Percentiles rank a stretch among this genome's conserved stretches.
Conservation (phyloP, 129 eudicot genomes). For the Cynara cardunculus region DNA sequence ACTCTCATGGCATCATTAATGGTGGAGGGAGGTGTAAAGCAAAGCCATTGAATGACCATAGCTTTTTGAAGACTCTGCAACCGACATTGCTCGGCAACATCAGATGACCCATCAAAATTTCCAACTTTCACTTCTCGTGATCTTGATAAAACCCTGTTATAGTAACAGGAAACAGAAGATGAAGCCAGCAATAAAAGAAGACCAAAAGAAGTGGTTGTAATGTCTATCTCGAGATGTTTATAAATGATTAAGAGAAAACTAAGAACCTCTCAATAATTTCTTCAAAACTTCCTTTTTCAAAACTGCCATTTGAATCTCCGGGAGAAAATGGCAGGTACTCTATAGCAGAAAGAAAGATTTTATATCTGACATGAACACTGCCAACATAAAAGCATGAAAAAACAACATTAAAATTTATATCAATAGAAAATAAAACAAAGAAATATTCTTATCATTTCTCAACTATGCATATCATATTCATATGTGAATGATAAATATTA, state of each 20-base stretch:
- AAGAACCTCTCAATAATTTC: conserved; percentile 89
- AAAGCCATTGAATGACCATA: conserved; percentile 94
- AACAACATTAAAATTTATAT: conserved; percentile 4
- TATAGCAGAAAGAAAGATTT: conserved; percentile 83
- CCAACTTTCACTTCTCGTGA: conserved; percentile 66
- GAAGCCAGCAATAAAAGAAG: background rate
- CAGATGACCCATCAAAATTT: conserved; percentile 56
- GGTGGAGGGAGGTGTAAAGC: conserved; percentile 95
- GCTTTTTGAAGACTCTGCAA: conserved; percentile 84
- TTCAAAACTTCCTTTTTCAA: conserved; percentile 86
- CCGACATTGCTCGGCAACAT: conserved; percentile 81
- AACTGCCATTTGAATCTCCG: conserved; percentile 57
- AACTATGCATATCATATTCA: background rate
- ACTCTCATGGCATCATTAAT: conserved; percentile 56
- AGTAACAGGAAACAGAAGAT: conserved; percentile 3
- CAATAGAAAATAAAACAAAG: background rate
- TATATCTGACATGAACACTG: conserved; percentile 85
- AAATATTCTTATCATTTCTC: background rate
- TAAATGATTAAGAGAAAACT: background rate
- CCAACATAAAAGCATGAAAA: conserved; percentile 17
- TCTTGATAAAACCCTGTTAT: conserved; percentile 70
- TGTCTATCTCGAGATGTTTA: background rate
- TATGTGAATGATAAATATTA: background rate
- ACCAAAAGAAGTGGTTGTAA: background rate
- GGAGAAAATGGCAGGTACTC: conserved; percentile 85